Evolutionary conservation across 2,329 filamentous ascomycete genomes (phyloP).

Genomic region (Colletotrichum sp.): DNA sequence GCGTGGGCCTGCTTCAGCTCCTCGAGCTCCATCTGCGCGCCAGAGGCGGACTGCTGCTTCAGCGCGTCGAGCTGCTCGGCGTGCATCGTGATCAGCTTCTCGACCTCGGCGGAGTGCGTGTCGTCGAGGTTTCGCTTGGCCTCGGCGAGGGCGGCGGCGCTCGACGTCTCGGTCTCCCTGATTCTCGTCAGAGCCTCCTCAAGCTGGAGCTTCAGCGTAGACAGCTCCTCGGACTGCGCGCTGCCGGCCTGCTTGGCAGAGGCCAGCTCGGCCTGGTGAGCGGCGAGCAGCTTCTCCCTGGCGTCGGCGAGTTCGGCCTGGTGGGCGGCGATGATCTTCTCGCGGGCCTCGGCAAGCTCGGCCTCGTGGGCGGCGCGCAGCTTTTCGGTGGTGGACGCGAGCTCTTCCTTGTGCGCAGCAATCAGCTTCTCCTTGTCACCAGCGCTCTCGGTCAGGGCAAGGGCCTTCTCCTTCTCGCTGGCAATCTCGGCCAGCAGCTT

Average conservation of each 20-base stretch:
- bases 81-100: constrained; percentile 49
- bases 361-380: constrained; percentile 32
- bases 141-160: constrained; percentile 49
- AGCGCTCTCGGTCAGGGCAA: constrained; percentile 45
- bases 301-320: constrained; percentile 44
- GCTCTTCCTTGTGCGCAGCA: constrained; percentile 34
- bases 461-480: constrained; percentile 42
- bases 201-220: constrained; percentile 37
- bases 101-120: constrained; percentile 51
- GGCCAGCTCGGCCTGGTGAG: constrained; percentile 36
- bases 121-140: constrained; percentile 50
- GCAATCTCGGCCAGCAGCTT: constrained; percentile 36
- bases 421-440: constrained; percentile 41
- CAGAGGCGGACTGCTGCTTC: constrained; percentile 41
- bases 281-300: constrained; percentile 36
- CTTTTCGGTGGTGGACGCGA: constrained; percentile 34
- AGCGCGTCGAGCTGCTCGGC: constrained; percentile 45
- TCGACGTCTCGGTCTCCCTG: constrained; percentile 41
- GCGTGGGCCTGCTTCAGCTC: constrained; percentile 41
- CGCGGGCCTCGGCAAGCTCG: constrained; percentile 33
- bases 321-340: constrained; percentile 47
- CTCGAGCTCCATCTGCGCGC: constrained; percentile 47
- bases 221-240: constrained; percentile 40
- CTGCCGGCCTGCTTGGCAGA: constrained; percentile 35
- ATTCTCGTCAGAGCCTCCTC: constrained; percentile 34